Conservation (phyloP, 345 rosid species). For the Erucastrum elatum region DNA sequence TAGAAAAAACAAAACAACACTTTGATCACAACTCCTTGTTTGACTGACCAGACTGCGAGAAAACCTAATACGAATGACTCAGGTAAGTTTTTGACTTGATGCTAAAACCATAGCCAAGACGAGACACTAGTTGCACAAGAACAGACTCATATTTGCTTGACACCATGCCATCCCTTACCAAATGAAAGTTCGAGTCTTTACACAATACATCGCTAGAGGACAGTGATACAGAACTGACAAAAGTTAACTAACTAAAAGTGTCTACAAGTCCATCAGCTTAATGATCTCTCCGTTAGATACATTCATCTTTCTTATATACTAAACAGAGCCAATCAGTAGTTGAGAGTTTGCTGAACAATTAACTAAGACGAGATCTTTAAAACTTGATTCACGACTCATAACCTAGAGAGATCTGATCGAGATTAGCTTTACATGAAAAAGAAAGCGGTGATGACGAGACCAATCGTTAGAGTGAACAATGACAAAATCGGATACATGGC, state of each 20-base stretch:
- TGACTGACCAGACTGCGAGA: background rate
- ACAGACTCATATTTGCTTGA: no score
- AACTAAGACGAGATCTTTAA: background rate
- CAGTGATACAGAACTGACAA: no score
- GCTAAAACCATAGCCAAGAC: background rate
- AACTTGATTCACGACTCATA: background rate
- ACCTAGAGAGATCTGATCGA: slow-evolving; percentile 30
- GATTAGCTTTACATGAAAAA: slow-evolving; percentile 71
- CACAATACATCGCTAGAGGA: no score
- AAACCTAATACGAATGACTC: slow-evolving; percentile 1
- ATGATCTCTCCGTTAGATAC: no score
- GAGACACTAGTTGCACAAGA: background rate
- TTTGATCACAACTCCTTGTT: slow-evolving; percentile 1
- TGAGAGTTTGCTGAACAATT: no score
- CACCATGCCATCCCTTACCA: no score
- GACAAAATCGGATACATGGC: slow-evolving; percentile 68
- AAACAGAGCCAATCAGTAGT: no score
- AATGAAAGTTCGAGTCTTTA: no score
- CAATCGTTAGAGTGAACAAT: slow-evolving; percentile 59
- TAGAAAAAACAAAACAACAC: background rate
- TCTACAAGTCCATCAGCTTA: background rate
- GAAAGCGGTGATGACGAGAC: slow-evolving; percentile 72
- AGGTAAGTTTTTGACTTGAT: background rate
- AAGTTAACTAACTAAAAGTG: background rate
- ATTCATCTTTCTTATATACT: background rate